A percentile compares a stretch with the other conserved stretches of the same genome.
phyloP scores from a whole-genome alignment of 495 filamentous ascomycete species.

The Cercophora samala region DNA sequence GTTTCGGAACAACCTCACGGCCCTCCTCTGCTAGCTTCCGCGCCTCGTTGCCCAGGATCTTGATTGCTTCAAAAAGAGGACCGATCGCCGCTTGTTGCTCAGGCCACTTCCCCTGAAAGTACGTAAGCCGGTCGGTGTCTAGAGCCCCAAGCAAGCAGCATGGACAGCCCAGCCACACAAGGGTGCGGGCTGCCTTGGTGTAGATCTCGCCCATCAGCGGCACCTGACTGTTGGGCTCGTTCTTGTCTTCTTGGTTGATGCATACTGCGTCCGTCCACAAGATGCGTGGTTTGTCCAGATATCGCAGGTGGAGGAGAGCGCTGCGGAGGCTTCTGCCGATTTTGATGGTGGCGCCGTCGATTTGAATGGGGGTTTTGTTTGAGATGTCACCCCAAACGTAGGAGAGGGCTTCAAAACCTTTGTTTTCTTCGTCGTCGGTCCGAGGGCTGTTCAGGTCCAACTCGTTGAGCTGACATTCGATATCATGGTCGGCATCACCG shows the following conservation, averaged over 20 bases:
- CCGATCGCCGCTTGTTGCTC: background rate
- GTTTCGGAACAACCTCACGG: background rate
- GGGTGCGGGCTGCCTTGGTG: conserved; percentile 3
- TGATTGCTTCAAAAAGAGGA: background rate
- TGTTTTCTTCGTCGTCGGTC: background rate
- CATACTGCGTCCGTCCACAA: conserved; percentile 26
- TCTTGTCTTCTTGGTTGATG: conserved; percentile 22
- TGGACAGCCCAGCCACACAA: conserved; percentile 19
- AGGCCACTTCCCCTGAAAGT: background rate
- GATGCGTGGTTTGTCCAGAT: background rate
- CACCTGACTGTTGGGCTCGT: conserved; percentile 18
- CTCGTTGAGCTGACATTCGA: too few relatives aligned
- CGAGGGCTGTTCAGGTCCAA: too few relatives aligned
- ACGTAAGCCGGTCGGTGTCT: too few relatives aligned
- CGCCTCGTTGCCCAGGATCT: background rate
- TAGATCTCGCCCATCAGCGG: conserved; percentile 19
- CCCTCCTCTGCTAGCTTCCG: background rate
- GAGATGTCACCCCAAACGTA: conserved; percentile 34
- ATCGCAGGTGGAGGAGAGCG: conserved; percentile 16
- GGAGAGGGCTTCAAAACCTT: conserved; percentile 32
- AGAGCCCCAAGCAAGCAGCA: background rate
- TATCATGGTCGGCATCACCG: too few relatives aligned
- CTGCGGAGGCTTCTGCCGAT: conserved; percentile 15
- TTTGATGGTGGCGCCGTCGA: conserved; percentile 4
- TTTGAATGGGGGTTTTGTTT: background rate